Evolutionary conservation across 495 filamentous ascomycete species (phyloP), one percentile per base, ranked within the genome.

Genomic region (Aspergillus asperescens): DNA sequence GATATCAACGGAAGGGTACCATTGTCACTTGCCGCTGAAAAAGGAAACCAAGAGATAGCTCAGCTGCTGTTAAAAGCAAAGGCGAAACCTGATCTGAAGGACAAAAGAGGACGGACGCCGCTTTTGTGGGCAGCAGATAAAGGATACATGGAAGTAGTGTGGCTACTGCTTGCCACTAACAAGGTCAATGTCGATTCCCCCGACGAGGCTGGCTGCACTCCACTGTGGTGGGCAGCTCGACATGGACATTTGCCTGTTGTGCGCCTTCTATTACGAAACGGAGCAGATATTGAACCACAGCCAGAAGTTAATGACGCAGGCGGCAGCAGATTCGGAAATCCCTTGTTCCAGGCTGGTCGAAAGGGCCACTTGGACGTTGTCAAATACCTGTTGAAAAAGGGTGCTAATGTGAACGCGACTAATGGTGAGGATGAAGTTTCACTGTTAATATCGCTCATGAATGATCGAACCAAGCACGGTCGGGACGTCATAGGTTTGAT

Each of bases 71-170:
- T 73, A 7, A 56, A 62, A 42, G 56, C 55, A 19, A 45, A 54
- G 9, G 56, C 56, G 20, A 43, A 51, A 4, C 56, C 51, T 3
- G 42, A 38, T 15, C 7, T 45, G 10, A 57, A 40, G 24, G 55
- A 57, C 52, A 42, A 48, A 23, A 42, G 47, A 32, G 50, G 50
- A 28, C 50, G 54, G 37, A 71, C 75, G 37, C 68, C 73, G 28
- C 55, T 79, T 16, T 60, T 62, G 16, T 68, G 56, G 54, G 75
- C 72, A 3, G 71, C 68, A 10, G 46, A 53, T 37, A 58, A 59
- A 22, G 73, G 68, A 2, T 58, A 73, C 35, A 54, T 59, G 28
- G 62, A 55, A 8, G 52, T 75, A 31, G 78, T 61, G 4, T 56
- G 52, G 28, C 19, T 67, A 41, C 59, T 70, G 23, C 31, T 68